Percentiles rank a stretch among this genome's conserved stretches.
Conservation (phyloP, 176 grass and related monocot species). For the Leersia perrieri region DNA sequence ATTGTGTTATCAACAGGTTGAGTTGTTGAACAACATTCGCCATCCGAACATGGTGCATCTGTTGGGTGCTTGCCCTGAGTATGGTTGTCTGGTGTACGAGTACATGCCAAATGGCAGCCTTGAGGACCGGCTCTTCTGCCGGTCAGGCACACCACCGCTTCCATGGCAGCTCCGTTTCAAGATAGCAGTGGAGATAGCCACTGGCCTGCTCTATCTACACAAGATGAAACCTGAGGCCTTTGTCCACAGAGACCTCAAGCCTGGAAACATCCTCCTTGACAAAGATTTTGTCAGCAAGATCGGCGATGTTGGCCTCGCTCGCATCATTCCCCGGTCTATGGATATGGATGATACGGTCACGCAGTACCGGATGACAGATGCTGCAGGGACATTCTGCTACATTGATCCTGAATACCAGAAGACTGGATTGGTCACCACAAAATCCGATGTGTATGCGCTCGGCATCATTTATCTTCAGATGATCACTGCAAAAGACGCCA, state of each 20-base stretch:
- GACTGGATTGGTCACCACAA: constrained; percentile 65
- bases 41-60: constrained; percentile 92
- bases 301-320: constrained; percentile 72
- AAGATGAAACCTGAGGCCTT: constrained; percentile 77
- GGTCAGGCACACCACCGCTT: constrained; percentile 51
- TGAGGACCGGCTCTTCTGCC: constrained; percentile 70
- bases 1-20: constrained; percentile 48
- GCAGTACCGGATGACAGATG: constrained; percentile 66
- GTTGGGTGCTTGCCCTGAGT: constrained; percentile 76
- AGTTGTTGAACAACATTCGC: constrained; percentile 69
- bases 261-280: constrained; percentile 80
- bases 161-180: constrained; percentile 77
- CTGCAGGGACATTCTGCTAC: constrained; percentile 87
- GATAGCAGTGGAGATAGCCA: constrained; percentile 68
- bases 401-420: constrained; percentile 96
- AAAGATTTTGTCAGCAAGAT: constrained; percentile 59
- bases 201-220: constrained; percentile 74
- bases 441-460: constrained; percentile 83
- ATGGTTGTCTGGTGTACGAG: constrained; percentile 82
- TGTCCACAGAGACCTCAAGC: constrained; percentile 89
- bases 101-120: constrained; percentile 89
- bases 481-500: constrained; percentile 57
- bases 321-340: constrained; percentile 59
- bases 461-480: constrained; percentile 81
- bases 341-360: constrained; percentile 42